phyloP scores from a whole-genome alignment of 768 basidiomycete species.

The Infundibulicybe gibba region DNA sequence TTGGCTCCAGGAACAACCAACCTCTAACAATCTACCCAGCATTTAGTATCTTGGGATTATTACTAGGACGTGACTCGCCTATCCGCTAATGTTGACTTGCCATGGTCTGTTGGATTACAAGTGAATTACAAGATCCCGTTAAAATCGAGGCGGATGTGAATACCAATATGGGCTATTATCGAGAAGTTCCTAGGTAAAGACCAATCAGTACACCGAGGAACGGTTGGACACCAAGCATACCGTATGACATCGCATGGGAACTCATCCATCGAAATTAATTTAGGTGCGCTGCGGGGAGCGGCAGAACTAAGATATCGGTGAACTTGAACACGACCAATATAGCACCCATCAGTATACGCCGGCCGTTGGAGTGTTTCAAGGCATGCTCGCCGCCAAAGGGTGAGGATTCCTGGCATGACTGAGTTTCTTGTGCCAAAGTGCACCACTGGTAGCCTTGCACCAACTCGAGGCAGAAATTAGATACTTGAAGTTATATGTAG shows the following conservation, averaged over 20 bases:
- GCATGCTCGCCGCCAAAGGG: conserved; percentile 25
- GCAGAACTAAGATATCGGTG: conserved; percentile 27
- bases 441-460: too few relatives aligned
- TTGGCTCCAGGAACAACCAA: conserved; percentile 18
- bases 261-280: conserved; percentile 49
- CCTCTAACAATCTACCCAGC: conserved; percentile 64
- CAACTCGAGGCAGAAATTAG: too few relatives aligned
- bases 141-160: conserved; percentile 1
- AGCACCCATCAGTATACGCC: neutral
- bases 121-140: conserved; percentile 2
- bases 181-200: conserved; percentile 74
- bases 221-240: conserved; percentile 26
- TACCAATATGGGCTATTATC: conserved; percentile 95
- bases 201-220: conserved; percentile 1
- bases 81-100: conserved; percentile 93
- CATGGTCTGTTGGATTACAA: conserved; percentile 75
- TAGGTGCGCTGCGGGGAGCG: conserved; percentile 22
- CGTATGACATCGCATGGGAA: conserved; percentile 69
- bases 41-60: conserved; percentile 5
- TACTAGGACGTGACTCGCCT: conserved; percentile 38
- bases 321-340: conserved; percentile 2
- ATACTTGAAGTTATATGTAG: too few relatives aligned
- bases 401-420: conserved; percentile 18
- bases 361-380: conserved; percentile 17
- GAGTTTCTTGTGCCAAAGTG: too few relatives aligned